phyloP scores from a whole-genome alignment of 192 early-diverging fungal genomes.

The Coemansia erecta region DNA sequence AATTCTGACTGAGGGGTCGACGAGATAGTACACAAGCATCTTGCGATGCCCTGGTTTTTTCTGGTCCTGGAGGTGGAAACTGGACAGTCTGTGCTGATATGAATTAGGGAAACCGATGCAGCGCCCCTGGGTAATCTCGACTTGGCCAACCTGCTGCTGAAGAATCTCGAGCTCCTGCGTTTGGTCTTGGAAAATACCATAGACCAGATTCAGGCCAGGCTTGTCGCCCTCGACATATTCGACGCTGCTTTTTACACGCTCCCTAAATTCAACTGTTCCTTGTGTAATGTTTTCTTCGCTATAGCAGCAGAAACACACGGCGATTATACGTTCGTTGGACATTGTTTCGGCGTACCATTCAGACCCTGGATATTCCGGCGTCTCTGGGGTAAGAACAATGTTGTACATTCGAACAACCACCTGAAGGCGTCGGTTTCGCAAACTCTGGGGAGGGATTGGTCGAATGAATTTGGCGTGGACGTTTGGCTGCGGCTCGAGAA shows the following conservation, averaged over 20 bases:
- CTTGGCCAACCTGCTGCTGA: no score
- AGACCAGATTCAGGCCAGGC: conserved; percentile 13
- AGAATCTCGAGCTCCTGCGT: no score
- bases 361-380: conserved; percentile 45
- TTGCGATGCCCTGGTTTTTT: no score
- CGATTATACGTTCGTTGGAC: conserved; percentile 60
- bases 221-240: conserved; percentile 28
- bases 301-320: conserved; percentile 64
- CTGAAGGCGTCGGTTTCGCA: conserved; percentile 29
- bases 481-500: conserved; percentile 15
- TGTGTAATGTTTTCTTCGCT: conserved; percentile 57
- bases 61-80: no score
- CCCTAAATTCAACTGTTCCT: conserved; percentile 53
- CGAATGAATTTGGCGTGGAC: background rate
- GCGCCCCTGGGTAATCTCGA: no score
- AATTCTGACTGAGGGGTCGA: no score
- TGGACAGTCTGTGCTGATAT: no score
- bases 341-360: conserved; percentile 66
- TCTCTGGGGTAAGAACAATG: conserved; percentile 61
- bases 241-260: conserved; percentile 9
- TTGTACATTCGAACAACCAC: conserved; percentile 63
- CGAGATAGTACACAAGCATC: no score
- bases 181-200: conserved; percentile 32
- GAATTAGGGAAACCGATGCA: no score
- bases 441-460: background rate